Base-by-base conservation (phyloP, 176 grass and related monocot genomes). In the Rhynchospora pubera region DNA sequence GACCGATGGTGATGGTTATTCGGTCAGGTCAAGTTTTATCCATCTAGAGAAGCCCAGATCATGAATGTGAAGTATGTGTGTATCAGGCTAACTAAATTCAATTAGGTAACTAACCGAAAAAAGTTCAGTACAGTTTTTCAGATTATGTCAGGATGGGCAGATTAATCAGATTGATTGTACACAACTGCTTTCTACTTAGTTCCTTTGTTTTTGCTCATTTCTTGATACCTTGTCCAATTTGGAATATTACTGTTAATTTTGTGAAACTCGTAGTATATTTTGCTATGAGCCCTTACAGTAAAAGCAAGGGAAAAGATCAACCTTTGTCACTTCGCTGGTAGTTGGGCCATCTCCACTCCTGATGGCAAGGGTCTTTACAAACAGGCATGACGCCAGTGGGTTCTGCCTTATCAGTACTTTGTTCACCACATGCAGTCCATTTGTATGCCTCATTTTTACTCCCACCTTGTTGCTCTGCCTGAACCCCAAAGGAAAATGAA, bases 401-500 rank as follows among this genome's bases (percentile, higher is more conserved):
- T 58, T 80, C 26, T 9, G 47, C 47, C 42, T 65, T 82, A 5
- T 34, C 60, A 65, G 65, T 65, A 28, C 32, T 66, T 15, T 82
- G 39, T 66, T 44, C 79, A 50, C 65, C 79, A 66, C 51, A 15
- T 1, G 18, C 60, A 4, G 21, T 82, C 14, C 62, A 64, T 24
- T 28, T 82, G 42, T 65, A 65, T 24, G 13, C 79, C 79, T 61
- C 79, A 64, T 66, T 65, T 82, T 64, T 82, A 28, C 48, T 65
- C 9, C 60, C 79, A 51, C 13, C 79, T 2, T 65, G 43, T 66
- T 82, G 79, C 65, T 22, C 79, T 57, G 61, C 14, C 43, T 46
- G 57, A 64, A 19, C 44, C 15, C 39, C 58, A 2, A 32, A 76
- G 2, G 72, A 76, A 32, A 55, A 55, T 76, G 48, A 21, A 28